Evolutionary conservation across 306 rosid genomes (phyloP).

Genomic region (Hylodesmum podocarpum): DNA sequence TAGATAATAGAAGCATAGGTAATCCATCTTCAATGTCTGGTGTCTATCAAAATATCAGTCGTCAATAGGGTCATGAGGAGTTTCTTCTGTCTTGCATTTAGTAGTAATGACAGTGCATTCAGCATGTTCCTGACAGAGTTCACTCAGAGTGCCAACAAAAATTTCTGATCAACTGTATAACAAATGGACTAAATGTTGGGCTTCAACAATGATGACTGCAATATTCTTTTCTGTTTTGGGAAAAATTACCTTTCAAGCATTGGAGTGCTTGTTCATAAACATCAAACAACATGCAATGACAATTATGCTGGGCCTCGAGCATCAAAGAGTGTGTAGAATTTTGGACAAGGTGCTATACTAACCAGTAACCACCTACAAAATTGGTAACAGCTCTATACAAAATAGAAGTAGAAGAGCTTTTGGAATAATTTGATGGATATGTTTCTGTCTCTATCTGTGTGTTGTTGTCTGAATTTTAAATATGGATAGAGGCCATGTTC

Average conservation of each 20-base stretch:
- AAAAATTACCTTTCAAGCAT: conserved; percentile 14
- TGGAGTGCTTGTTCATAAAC: conserved; percentile 6
- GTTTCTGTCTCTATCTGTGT: not conserved
- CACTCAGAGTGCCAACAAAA: too few relatives aligned
- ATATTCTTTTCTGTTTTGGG: not conserved
- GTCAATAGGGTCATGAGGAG: too few relatives aligned
- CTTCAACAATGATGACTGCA: not conserved
- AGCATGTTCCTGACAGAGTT: too few relatives aligned
- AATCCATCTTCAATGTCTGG: too few relatives aligned
- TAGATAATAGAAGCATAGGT: too few relatives aligned
- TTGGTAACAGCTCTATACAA: not conserved
- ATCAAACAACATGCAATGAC: conserved; percentile 1
- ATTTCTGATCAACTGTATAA: too few relatives aligned
- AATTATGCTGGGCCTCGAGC: not conserved
- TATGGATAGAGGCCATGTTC: not conserved
- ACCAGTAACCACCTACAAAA: not conserved
- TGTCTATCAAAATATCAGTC: too few relatives aligned
- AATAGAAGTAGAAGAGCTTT: not conserved
- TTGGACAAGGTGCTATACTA: not conserved
- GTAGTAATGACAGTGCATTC: too few relatives aligned
- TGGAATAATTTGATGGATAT: conserved; percentile 2
- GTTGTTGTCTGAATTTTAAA: not conserved
- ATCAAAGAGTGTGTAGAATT: not conserved
- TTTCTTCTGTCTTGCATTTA: too few relatives aligned
- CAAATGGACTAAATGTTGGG: not conserved